Evolutionary conservation across 331 rosid species (phyloP).

Genomic region (Telfairia occidentalis): DNA sequence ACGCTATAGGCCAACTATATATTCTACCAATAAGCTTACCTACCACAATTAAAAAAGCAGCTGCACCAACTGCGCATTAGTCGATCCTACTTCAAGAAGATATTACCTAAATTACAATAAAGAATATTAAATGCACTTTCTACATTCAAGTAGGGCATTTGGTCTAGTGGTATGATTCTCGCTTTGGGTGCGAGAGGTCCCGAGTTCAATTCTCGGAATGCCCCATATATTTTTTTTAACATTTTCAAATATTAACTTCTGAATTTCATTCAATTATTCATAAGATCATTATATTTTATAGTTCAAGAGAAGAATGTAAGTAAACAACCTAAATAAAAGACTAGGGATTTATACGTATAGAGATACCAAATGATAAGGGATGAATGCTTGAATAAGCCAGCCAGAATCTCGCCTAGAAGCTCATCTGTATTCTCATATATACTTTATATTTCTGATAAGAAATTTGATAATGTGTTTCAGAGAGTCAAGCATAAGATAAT

Average conservation of each 20-base stretch:
- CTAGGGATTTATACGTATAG: neutral
- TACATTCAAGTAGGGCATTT: neutral
- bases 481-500: neutral
- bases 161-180: slow-evolving; percentile 13
- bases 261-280: neutral
- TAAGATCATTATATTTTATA: neutral
- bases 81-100: neutral
- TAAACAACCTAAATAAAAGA: neutral
- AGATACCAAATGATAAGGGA: neutral
- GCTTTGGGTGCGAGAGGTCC: slow-evolving; percentile 67
- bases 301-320: neutral
- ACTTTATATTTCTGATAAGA: neutral
- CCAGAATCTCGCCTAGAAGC: neutral
- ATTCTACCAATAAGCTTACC: neutral
- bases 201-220: slow-evolving; percentile 26
- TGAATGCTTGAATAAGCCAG: neutral
- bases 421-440: neutral
- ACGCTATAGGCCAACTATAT: neutral
- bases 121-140: fast-evolving
- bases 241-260: neutral
- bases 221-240: neutral
- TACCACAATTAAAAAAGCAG: neutral
- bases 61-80: neutral
- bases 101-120: neutral
- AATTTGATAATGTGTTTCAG: neutral